A percentile compares a stretch with the other conserved stretches of the same genome.
Evolutionary conservation across 208 protist species (phyloP).

Genomic region (Acanthamoeba culbertsoni): DNA sequence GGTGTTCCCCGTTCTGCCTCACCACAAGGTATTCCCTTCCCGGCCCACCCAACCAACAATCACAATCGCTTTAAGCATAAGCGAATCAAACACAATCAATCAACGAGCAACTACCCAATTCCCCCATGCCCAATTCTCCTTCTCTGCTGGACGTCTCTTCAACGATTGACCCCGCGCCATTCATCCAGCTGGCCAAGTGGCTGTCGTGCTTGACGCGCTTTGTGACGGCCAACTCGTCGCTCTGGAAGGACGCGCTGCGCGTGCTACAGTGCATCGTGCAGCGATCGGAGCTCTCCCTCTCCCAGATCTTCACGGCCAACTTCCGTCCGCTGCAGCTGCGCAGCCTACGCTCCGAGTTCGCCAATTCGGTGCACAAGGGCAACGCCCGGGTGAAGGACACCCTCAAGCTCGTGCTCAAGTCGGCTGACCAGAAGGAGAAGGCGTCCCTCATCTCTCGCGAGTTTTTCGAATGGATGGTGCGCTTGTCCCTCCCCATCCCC

Average conservation of each 20-base stretch:
- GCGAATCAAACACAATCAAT: no score
- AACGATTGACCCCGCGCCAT: no score
- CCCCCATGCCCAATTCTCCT: no score
- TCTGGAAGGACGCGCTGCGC: conserved; percentile 45
- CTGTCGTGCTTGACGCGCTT: conserved; percentile 31
- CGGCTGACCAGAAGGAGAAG: conserved; percentile 49
- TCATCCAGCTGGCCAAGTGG: conserved; percentile 50
- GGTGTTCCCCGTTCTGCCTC: not conserved
- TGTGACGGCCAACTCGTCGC: conserved; percentile 17
- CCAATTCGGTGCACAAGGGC: not conserved
- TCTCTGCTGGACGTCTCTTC: no score
- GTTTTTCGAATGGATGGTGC: conserved; percentile 27
- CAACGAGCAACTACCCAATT: no score
- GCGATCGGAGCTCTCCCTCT: conserved; percentile 22
- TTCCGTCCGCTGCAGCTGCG: not conserved
- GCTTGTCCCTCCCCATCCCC: not conserved
- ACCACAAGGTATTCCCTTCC: not conserved
- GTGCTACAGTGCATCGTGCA: conserved; percentile 47
- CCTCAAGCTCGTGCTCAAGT: conserved; percentile 21
- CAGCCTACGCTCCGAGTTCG: not conserved
- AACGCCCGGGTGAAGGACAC: not conserved
- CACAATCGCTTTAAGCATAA: no score
- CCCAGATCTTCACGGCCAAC: conserved; percentile 36
- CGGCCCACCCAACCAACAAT: not conserved
- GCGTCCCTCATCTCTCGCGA: conserved; percentile 47